Percentiles rank a stretch among this genome's conserved stretches.
Evolutionary conservation across 306 rosid species (phyloP).

Genomic region (Alnus glutinosa): DNA sequence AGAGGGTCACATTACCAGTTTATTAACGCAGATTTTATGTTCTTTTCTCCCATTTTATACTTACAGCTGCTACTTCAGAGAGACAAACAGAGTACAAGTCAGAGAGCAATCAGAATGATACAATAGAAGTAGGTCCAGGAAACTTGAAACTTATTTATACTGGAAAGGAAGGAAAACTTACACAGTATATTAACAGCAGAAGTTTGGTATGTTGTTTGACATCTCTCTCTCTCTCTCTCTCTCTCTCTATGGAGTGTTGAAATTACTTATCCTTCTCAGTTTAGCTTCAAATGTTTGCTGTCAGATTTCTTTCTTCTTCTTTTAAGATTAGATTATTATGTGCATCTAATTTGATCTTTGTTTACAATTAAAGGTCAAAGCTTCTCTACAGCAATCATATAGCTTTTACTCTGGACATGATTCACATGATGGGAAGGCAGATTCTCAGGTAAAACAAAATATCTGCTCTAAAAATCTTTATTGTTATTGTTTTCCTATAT

Average conservation of each 20-base stretch:
- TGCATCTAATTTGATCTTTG: too few species aligned
- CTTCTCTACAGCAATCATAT: slow-evolving; percentile 46
- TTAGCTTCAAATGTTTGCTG: slow-evolving; percentile 5
- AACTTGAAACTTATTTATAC: slow-evolving; percentile 49
- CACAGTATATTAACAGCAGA: slow-evolving; percentile 40
- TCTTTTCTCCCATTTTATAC: slow-evolving; percentile 22
- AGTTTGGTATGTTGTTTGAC: slow-evolving; percentile 37
- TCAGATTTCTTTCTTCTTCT: neutral
- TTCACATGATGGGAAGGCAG: slow-evolving; percentile 44
- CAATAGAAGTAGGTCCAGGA: slow-evolving; percentile 50
- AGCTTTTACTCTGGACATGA: slow-evolving; percentile 44
- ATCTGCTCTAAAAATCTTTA: neutral
- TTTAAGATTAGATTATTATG: too few species aligned
- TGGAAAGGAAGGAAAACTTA: slow-evolving; percentile 34
- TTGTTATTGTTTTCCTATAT: slow-evolving; percentile 13
- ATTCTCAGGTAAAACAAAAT: slow-evolving; percentile 45
- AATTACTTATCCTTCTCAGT: neutral
- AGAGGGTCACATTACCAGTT: slow-evolving; percentile 18
- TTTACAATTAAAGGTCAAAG: slow-evolving; percentile 38
- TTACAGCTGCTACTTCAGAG: slow-evolving; percentile 49
- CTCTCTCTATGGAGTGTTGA: too few species aligned
- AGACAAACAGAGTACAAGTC: slow-evolving; percentile 32
- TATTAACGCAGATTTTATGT: slow-evolving; percentile 16
- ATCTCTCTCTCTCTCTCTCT: too few species aligned
- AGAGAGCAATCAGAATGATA: slow-evolving; percentile 32